Evolutionary conservation across 2,329 filamentous ascomycete species (phyloP).

Genomic region (Cercospora beticola): DNA sequence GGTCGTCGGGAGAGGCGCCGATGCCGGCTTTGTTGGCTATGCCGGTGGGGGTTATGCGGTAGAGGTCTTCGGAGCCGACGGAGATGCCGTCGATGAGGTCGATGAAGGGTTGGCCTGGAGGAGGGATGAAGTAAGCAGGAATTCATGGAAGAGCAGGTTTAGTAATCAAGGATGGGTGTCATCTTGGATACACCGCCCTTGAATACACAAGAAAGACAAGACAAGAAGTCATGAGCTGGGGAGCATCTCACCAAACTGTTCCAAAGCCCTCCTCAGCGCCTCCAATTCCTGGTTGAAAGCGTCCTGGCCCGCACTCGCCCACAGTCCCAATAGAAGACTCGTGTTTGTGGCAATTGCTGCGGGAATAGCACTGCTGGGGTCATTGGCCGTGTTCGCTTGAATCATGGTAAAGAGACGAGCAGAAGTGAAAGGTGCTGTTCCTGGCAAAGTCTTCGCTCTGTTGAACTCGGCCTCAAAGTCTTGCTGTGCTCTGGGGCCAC

Average conservation of each 20-base stretch:
- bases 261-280: conserved; percentile 70
- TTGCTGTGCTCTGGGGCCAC: conserved; percentile 59
- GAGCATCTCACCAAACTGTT: conserved; percentile 51
- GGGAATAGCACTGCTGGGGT: conserved; percentile 68
- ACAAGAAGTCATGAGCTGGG: no score
- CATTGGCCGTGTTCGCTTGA: conserved; percentile 57
- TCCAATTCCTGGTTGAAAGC: conserved; percentile 70
- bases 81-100: conserved; percentile 76
- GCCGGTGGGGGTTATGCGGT: conserved; percentile 66
- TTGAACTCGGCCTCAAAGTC: conserved; percentile 73
- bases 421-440: conserved; percentile 45
- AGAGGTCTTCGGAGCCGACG: conserved; percentile 77
- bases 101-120: conserved; percentile 59
- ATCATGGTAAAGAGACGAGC: conserved; percentile 66
- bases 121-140: background rate
- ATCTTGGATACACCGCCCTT: background rate
- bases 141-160: no score
- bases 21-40: conserved; percentile 60
- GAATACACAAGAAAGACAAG: no score
- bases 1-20: conserved; percentile 61
- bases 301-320: conserved; percentile 54
- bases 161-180: background rate
- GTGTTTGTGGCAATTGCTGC: conserved; percentile 82
- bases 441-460: conserved; percentile 61
- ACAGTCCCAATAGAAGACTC: conserved; percentile 76